Percentiles rank a stretch among this genome's conserved stretches.
Conservation (phyloP, 1,139 yeast species). For the Suhomyces bribrorum region DNA sequence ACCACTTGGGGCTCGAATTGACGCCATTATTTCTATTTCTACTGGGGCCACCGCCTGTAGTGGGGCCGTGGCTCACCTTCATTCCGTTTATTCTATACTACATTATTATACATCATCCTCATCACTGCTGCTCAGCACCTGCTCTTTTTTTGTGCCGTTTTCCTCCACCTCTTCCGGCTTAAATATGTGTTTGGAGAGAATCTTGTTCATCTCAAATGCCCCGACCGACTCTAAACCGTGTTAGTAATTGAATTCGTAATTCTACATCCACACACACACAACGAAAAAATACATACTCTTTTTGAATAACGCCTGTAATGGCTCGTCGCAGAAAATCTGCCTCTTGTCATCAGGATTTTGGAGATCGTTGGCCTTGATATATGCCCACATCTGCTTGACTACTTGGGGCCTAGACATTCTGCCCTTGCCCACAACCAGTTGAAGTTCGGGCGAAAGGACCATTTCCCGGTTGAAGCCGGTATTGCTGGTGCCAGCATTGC, state of each 20-base stretch:
- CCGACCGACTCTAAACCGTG: conserved; percentile 49
- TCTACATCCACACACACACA: too few relatives aligned
- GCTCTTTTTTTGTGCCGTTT: conserved; percentile 5
- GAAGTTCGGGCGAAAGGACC: conserved; percentile 53
- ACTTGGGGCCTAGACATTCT: conserved; percentile 65
- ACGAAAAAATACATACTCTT: conserved; percentile 41
- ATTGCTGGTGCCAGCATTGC: conserved; percentile 16
- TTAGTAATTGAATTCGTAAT: too few relatives aligned
- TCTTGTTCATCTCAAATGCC: conserved; percentile 69
- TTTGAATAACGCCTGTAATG: conserved; percentile 58
- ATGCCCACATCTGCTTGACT: conserved; percentile 71
- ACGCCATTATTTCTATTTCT: too few relatives aligned
- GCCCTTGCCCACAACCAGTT: conserved; percentile 42
- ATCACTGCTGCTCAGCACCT: conserved; percentile 9
- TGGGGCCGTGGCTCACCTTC: too few relatives aligned
- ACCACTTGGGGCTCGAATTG: too few relatives aligned
- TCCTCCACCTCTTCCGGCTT: conserved; percentile 38
- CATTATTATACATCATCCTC: conserved; percentile 13
- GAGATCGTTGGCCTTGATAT: conserved; percentile 62
- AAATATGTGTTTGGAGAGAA: conserved; percentile 54
- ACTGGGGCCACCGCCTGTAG: too few relatives aligned
- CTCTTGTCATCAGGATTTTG: conserved; percentile 73
- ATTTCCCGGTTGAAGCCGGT: conserved; percentile 40
- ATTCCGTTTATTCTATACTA: conserved; percentile 8
- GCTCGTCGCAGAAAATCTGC: conserved; percentile 68